Evolutionary conservation across 2,329 filamentous ascomycete genomes (phyloP), one percentile per base, ranked within the genome.

Genomic region (Trichoderma oligosporum): DNA sequence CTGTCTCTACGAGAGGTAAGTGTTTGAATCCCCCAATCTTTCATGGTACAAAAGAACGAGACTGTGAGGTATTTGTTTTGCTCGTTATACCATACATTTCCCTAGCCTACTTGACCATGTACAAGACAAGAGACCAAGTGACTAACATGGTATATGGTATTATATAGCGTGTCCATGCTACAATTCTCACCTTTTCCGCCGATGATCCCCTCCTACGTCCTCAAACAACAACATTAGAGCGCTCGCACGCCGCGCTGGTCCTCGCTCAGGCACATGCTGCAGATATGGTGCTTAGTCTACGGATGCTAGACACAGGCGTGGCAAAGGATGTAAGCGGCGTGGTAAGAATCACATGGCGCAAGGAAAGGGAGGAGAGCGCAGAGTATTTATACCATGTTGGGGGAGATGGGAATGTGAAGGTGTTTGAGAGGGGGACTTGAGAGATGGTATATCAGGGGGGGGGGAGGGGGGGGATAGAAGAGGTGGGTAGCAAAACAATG

Each of bases 321-420:
- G 92, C 93, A 61, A 86, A 82, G 68, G 93, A 97, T 72, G 89
- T 97, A 29, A 96, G 89, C 73, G 93, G 93, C 2, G 91, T 96
- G 41, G 67, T 97, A 61, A 82, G 91, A 63, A 78, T 94, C 48
- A 92, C 88, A 16, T 78, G 62, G 79, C 89, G 55, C 8, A 22
- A 64, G 83, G 64, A 61, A 20, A 65, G 75, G 1, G 79, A 80
- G 62, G 80, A 89, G 33, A 38, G 47, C 64, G 84, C 78, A 61
- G 93, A 97, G 73, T 81, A 88, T 67, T 67, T 97, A 68, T 97
- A 96, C 75, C 84, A 88, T 67, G 84, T 96, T 27, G 83, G 84
- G 53, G 83, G 84, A 8, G 91, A 96, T 74, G 90, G 90, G 1
- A 82, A 82, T 20, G 89, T 91, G 22, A 87, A 79, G 66, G 89